Percentiles rank a stretch among this genome's conserved stretches.
These are phyloP conservation scores for Cyclostephanos tholiformis DNA, from an alignment of 108 stramenopile species.

Conservation along the genomic window DNA sequence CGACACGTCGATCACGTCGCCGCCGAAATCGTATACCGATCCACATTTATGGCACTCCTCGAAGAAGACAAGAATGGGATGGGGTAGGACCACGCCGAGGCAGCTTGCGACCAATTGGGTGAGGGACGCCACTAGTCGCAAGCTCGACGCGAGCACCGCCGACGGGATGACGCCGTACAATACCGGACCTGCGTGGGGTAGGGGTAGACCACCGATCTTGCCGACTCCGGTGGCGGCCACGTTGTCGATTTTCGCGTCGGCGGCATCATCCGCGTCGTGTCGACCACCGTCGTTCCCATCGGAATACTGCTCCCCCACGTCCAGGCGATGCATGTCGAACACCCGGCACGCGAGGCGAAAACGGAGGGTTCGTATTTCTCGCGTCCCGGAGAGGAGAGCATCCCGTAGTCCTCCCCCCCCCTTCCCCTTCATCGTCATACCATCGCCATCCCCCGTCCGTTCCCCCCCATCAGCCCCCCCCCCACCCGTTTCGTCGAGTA, in stretches of 20 bases:
- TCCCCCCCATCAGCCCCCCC: conserved; percentile 13
- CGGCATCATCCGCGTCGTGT: not conserved
- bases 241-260: not conserved
- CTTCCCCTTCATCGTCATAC: not conserved
- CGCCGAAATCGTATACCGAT: conserved; percentile 13
- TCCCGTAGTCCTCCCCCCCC: conserved; percentile 27
- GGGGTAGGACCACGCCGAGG: conserved; percentile 76
- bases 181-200: conserved; percentile 84
- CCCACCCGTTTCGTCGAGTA: conserved; percentile 5
- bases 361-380: conserved; percentile 55
- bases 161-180: conserved; percentile 78
- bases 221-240: conserved; percentile 69
- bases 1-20: conserved; percentile 33
- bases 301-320: conserved; percentile 59
- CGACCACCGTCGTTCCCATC: conserved; percentile 1
- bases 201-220: conserved; percentile 76
- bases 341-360: conserved; percentile 72
- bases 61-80: conserved; percentile 63
- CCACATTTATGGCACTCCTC: conserved; percentile 34
- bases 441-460: not conserved
- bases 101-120: conserved; percentile 72
- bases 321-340: conserved; percentile 76
- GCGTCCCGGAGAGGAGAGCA: conserved; percentile 37
- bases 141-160: conserved; percentile 65
- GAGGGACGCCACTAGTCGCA: conserved; percentile 73